Conservation (phyloP, 1,284 basidiomycete species). For the Chalciporus piperatoides region DNA sequence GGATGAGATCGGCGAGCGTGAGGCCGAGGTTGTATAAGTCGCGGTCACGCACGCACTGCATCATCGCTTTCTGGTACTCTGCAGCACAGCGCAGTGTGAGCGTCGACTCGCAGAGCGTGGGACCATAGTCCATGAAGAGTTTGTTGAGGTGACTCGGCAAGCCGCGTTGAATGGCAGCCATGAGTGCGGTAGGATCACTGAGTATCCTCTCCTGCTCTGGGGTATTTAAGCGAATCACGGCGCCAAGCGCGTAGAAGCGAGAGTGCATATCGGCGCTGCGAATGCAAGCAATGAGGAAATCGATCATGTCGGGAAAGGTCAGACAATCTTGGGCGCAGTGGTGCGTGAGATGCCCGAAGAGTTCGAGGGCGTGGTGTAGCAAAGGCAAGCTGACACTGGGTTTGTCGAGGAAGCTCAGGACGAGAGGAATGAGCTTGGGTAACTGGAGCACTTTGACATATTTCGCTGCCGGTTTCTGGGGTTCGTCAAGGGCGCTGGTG, state of each 20-base stretch:
- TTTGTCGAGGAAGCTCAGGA: conserved; percentile 42
- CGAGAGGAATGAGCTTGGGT: conserved; percentile 39
- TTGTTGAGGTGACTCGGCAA: conserved; percentile 45
- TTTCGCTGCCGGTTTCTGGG: conserved; percentile 32
- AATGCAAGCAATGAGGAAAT: conserved; percentile 53
- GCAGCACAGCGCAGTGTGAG: conserved; percentile 36
- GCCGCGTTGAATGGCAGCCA: conserved; percentile 36
- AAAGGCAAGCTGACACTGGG: conserved; percentile 40
- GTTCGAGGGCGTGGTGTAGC: conserved; percentile 46
- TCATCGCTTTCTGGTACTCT: conserved; percentile 52
- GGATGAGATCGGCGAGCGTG: conserved; percentile 44
- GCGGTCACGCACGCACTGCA: conserved; percentile 40
- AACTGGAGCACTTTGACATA: conserved; percentile 44
- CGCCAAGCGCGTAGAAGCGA: conserved; percentile 46
- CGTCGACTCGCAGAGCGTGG: conserved; percentile 41
- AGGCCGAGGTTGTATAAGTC: conserved; percentile 50
- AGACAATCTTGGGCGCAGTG: conserved; percentile 44
- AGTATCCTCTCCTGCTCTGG: conserved; percentile 41
- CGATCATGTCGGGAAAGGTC: conserved; percentile 39
- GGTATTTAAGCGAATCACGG: conserved; percentile 46
- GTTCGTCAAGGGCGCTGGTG: conserved; percentile 38
- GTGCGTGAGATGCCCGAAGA: conserved; percentile 41
- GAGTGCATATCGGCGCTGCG: conserved; percentile 49
- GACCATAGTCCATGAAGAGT: conserved; percentile 46
- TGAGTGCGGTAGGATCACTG: conserved; percentile 42